Base-by-base conservation (phyloP, 192 early-diverging fungal genomes). In the Geranomyces variabilis region DNA sequence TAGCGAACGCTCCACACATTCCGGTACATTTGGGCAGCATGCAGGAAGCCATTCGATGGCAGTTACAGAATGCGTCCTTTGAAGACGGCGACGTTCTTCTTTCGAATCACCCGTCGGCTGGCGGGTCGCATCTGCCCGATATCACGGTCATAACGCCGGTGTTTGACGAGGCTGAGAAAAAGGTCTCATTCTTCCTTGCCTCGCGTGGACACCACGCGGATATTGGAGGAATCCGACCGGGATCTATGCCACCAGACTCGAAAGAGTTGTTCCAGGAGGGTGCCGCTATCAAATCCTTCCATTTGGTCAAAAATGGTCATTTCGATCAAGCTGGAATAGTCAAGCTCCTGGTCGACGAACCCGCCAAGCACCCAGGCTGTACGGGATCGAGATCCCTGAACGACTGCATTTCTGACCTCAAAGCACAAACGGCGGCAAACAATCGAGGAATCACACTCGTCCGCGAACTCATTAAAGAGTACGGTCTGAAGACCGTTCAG, bases 381-480 rank as follows among this genome's bases (percentile, higher is more conserved):
- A 87, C 84, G 55, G 95, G 95, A 29, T 92, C 95, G 0, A 89
- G 97, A 63, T 93, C 90, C 78, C 76, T 97, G 43, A 86, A 85
- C 22, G 96, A 99, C 68, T 95, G 95, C 60, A 83, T 99, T 48
- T 94, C 93, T 0, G 95, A 97, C 72, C 79, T 99, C 70, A 94
- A 95, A 81, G 97, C 97, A 9, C 97, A 99, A 68, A 90, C 97
- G 55, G 97, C 97, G 13, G 97, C 97, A 34, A 99, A 99, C 78
- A 90, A 96, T 63, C 87, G 91, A 51, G 97, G 97, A 9, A 97
- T 99, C 53, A 71, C 74, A 0, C 86, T 99, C 24, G 87, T 97
- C 21, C 86, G 87, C 71, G 78, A 81, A 1, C 78, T 99, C 66
- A 95, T 96, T 69, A 67, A 73, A 7, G 94, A 97, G 78, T 96